A percentile compares a stretch with the other conserved stretches of the same genome.
phyloP scores from a whole-genome alignment of 345 rosid species.

The Nephelium lappaceum region DNA sequence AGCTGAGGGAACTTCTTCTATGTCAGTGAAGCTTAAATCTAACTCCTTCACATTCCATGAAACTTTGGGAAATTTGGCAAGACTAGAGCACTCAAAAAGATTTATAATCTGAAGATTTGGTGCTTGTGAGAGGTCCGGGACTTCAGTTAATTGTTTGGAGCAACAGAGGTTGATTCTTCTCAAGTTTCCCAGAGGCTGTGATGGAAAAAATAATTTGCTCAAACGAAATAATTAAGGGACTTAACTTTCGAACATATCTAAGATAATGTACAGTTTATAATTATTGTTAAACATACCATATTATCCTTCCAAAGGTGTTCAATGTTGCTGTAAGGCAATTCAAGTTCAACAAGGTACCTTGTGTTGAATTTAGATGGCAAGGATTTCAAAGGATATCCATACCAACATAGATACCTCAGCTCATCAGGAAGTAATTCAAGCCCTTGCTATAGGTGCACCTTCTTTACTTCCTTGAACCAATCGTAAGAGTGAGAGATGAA shows the following conservation, averaged over 20 bases:
- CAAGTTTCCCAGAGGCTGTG: neutral
- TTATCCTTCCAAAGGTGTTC: neutral
- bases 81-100: neutral
- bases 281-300: neutral
- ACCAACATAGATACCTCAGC: neutral
- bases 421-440: neutral
- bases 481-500: too few species aligned
- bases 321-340: neutral
- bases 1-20: neutral
- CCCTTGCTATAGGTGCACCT: neutral
- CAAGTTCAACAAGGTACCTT: neutral
- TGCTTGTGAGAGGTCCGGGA: neutral
- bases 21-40: neutral
- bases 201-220: too few species aligned
- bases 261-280: neutral
- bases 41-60: neutral
- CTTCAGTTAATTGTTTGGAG: neutral
- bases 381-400: neutral
- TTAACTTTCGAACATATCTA: neutral
- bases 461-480: neutral
- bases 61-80: conserved; percentile 1
- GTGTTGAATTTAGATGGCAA: neutral
- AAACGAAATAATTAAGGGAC: too few species aligned
- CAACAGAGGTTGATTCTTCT: neutral
- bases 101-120: neutral